Conservation (phyloP, 2,329 filamentous ascomycete species). For the Colletotrichum sp. region DNA sequence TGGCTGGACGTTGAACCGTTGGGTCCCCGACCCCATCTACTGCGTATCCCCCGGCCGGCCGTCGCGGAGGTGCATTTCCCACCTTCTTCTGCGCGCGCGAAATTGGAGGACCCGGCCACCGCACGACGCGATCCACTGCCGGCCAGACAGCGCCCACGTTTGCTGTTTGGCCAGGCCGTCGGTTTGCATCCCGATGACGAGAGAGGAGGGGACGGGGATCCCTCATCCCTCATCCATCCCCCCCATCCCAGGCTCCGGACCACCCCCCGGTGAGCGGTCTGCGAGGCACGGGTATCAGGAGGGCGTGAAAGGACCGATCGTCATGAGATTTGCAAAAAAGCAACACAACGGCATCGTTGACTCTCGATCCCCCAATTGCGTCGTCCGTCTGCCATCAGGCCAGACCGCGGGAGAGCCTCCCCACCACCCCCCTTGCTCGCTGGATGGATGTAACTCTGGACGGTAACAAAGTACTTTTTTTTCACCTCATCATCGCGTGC, state of each 20-base stretch:
- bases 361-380: not conserved
- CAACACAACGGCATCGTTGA: not conserved
- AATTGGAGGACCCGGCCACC: conserved; percentile 15
- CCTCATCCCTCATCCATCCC: not conserved
- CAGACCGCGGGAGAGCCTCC: not conserved
- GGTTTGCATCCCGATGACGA: conserved; percentile 16
- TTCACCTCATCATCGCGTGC: not conserved
- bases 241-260: not conserved
- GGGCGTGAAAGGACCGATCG: not conserved
- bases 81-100: conserved; percentile 4
- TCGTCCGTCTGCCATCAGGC: not conserved
- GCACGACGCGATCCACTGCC: conserved; percentile 1
- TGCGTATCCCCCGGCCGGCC: not conserved
- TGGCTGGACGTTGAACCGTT: not conserved
- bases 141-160: not conserved
- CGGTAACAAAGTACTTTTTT: not conserved
- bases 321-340: conserved; percentile 9
- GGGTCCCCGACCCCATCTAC: not conserved
- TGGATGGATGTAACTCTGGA: not conserved
- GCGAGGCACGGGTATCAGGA: not conserved
- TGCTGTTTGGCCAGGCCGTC: conserved; percentile 1
- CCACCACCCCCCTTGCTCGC: not conserved
- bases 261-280: not conserved
- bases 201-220: not conserved
- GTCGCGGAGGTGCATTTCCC: conserved; percentile 8